Conservation (phyloP, 805 yeast genomes). For the Priceomyces haplophilus region DNA sequence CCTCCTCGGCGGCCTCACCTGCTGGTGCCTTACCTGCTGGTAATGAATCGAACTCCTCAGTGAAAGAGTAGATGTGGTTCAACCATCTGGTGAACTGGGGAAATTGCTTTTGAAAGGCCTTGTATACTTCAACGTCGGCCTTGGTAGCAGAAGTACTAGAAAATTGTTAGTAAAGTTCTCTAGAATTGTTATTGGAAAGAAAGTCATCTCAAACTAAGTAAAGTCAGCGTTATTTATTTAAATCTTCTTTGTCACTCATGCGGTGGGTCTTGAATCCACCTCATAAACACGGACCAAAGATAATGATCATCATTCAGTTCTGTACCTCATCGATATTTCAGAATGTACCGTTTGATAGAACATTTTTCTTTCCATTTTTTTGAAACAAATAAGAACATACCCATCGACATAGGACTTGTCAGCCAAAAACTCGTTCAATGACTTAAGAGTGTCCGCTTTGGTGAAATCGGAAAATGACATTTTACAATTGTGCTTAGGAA, state of each 20-base stretch:
- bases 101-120: slow-evolving; percentile 88
- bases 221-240: slow-evolving; percentile 26
- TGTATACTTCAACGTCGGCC: slow-evolving; percentile 92
- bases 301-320: slow-evolving; percentile 59
- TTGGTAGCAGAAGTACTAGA: slow-evolving; percentile 82
- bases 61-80: slow-evolving; percentile 94
- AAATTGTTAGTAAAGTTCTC: slow-evolving; percentile 21
- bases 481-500: slow-evolving; percentile 1
- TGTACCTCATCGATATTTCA: background rate
- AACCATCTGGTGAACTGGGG: slow-evolving; percentile 98
- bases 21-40: slow-evolving; percentile 76
- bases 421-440: slow-evolving; percentile 82
- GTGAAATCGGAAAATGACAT: slow-evolving; percentile 84
- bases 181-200: background rate
- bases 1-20: slow-evolving; percentile 65
- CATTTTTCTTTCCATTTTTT: background rate
- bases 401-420: slow-evolving; percentile 95
- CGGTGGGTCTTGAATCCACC: slow-evolving; percentile 94
- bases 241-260: slow-evolving; percentile 72
- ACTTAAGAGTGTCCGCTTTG: slow-evolving; percentile 56
- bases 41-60: slow-evolving; percentile 75
- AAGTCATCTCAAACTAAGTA: background rate
- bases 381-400: slow-evolving; percentile 51
- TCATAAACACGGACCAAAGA: slow-evolving; percentile 96
- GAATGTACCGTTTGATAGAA: background rate